Percentiles rank a stretch among this genome's conserved stretches.
Evolutionary conservation across 352 stramenopile species (phyloP).

Genomic region (Halophytophthora batemanensis): DNA sequence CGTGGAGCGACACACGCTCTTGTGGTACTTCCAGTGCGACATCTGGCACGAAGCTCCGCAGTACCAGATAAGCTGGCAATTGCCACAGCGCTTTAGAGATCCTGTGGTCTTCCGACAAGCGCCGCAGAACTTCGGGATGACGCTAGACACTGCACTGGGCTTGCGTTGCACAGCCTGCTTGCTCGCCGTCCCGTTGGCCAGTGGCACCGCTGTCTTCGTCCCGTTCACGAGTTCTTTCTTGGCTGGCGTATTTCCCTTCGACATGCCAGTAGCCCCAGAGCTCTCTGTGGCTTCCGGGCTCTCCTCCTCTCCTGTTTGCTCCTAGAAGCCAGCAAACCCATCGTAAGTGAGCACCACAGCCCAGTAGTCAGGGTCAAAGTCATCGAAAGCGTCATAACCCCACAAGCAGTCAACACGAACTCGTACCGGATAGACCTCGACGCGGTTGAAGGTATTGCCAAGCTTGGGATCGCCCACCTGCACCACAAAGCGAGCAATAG

Average conservation of each 20-base stretch:
- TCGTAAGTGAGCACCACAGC: neutral
- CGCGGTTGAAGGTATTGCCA: conserved; percentile 58
- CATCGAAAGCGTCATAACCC: neutral
- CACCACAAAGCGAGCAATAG: conserved; percentile 73
- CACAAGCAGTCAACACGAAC: neutral
- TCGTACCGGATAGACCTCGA: conserved; percentile 79
- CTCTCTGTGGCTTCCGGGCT: conserved; percentile 17
- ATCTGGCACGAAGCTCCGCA: conserved; percentile 68
- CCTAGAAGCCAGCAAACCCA: conserved; percentile 17
- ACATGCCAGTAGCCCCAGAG: neutral
- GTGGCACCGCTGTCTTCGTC: conserved; percentile 11
- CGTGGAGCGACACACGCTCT: conserved; percentile 43
- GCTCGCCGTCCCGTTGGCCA: conserved; percentile 1
- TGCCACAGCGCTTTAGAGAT: conserved; percentile 67
- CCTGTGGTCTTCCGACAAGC: conserved; percentile 47
- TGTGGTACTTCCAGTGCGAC: conserved; percentile 84
- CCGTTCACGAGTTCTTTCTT: conserved; percentile 15
- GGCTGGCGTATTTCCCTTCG: conserved; percentile 18
- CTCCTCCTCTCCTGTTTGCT: conserved; percentile 32
- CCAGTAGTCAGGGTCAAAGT: conserved; percentile 1
- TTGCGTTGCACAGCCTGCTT: conserved; percentile 32
- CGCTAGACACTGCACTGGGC: conserved; percentile 19
- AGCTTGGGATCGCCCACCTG: conserved; percentile 53
- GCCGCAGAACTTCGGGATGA: conserved; percentile 59
- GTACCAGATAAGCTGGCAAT: conserved; percentile 78